These are phyloP conservation scores for Pseudogymnoascus sp. DNA, from an alignment of 2,329 filamentous ascomycete genomes.

Conservation along the genomic window DNA sequence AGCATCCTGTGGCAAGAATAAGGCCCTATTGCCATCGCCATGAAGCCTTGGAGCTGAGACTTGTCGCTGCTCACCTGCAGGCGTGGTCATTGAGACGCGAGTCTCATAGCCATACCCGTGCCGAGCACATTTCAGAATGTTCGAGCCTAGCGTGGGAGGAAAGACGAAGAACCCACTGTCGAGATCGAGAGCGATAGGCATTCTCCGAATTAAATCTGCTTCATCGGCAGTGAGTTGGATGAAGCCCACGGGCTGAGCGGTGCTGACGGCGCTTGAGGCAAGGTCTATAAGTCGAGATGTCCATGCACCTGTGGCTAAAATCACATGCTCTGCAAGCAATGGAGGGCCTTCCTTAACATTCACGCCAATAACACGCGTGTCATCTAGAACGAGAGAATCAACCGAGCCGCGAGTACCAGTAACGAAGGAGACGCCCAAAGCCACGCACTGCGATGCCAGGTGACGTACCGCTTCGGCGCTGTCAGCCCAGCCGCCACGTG, in stretches of 20 bases:
- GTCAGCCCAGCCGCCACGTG: conserved; percentile 16
- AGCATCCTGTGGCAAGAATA: conserved; percentile 40
- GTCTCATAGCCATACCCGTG: conserved; percentile 53
- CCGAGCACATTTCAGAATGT: conserved; percentile 51
- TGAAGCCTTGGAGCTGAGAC: not conserved
- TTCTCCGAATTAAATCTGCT: conserved; percentile 51
- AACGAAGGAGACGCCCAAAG: conserved; percentile 37
- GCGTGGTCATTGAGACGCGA: conserved; percentile 25
- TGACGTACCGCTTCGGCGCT: conserved; percentile 16
- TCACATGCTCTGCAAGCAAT: not conserved
- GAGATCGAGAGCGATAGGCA: conserved; percentile 65
- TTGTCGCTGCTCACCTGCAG: conserved; percentile 10
- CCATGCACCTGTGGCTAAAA: conserved; percentile 10
- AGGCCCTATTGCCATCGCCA: not conserved
- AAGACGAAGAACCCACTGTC: conserved; percentile 64
- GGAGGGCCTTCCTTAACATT: conserved; percentile 36
- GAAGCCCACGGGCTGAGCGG: conserved; percentile 60
- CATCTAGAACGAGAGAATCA: conserved; percentile 9
- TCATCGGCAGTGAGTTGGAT: conserved; percentile 56
- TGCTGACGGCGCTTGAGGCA: conserved; percentile 53
- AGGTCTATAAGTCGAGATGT: not conserved
- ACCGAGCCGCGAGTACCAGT: conserved; percentile 25
- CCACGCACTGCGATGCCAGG: conserved; percentile 15
- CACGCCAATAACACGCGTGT: not conserved
- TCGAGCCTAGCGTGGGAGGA: conserved; percentile 46